Evolutionary conservation across 495 filamentous ascomycete genomes (phyloP).

Genomic region (Hypoxylon lenormandii): DNA sequence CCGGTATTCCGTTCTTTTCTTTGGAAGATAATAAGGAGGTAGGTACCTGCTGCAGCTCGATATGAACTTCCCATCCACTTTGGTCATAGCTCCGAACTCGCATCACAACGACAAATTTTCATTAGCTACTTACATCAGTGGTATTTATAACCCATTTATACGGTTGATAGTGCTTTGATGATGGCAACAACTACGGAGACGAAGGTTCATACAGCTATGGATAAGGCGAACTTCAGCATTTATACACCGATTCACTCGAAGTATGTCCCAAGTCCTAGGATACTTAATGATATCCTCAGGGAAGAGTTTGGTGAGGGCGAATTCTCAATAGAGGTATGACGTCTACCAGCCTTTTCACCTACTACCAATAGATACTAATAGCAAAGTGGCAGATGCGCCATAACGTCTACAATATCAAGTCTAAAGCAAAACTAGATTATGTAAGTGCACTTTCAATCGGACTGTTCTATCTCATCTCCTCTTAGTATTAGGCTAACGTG

Average conservation of each 20-base stretch:
- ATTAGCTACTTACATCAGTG: no score
- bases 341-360: no score
- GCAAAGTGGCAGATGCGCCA: slow-evolving; percentile 9
- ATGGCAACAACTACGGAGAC: not conserved
- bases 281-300: slow-evolving; percentile 1
- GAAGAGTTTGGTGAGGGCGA: slow-evolving; percentile 5
- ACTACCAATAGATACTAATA: not conserved
- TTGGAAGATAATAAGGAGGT: no score
- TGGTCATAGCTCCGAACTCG: no score
- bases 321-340: slow-evolving; percentile 7
- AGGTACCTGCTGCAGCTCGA: no score
- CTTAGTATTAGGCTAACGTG: not conserved
- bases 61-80: no score
- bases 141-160: no score
- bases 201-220: not conserved
- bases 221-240: not conserved
- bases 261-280: slow-evolving; percentile 4
- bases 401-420: slow-evolving; percentile 14
- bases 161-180: no score
- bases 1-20: no score
- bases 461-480: not conserved
- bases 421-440: not conserved
- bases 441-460: no score
- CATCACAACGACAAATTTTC: no score
- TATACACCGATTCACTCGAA: slow-evolving; percentile 12